These are phyloP conservation scores for Hygrocybe coccinea DNA, from an alignment of 768 basidiomycete genomes.

Conservation along the genomic window DNA sequence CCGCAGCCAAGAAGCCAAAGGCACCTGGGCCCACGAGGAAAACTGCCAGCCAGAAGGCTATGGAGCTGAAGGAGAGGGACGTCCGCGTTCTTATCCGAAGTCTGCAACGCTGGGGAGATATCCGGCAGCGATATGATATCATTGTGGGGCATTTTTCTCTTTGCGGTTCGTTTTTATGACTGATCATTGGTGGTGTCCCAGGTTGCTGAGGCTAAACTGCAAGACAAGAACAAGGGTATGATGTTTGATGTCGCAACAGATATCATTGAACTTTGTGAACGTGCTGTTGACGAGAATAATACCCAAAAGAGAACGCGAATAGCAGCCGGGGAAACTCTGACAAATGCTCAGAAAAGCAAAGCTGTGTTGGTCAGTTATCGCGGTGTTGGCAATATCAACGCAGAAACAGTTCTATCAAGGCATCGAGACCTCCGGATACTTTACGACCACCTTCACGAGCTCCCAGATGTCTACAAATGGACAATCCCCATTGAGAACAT, in stretches of 20 bases:
- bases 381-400: slow-evolving; percentile 90
- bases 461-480: slow-evolving; percentile 78
- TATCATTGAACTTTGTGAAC: slow-evolving; percentile 78
- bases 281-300: slow-evolving; percentile 81
- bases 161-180: slow-evolving; percentile 1
- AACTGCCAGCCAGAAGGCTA: slow-evolving; percentile 87
- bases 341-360: slow-evolving; percentile 93
- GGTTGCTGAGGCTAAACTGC: slow-evolving; percentile 86
- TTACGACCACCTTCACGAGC: slow-evolving; percentile 69
- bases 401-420: slow-evolving; percentile 91
- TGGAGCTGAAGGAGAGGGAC: slow-evolving; percentile 97
- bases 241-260: slow-evolving; percentile 90
- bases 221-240: slow-evolving; percentile 91
- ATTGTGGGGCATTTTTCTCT: slow-evolving; percentile 53
- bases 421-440: slow-evolving; percentile 85
- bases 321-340: slow-evolving; percentile 82
- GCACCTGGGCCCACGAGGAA: slow-evolving; percentile 72
- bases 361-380: slow-evolving; percentile 90
- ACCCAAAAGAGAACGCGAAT: slow-evolving; percentile 70
- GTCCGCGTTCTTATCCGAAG: slow-evolving; percentile 92
- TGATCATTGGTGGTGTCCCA: slow-evolving; percentile 25
- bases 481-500: slow-evolving; percentile 87
- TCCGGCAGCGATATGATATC: slow-evolving; percentile 86
- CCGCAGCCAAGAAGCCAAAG: slow-evolving; percentile 72
- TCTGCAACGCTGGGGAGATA: slow-evolving; percentile 96